Evolutionary conservation across 306 rosid genomes (phyloP).

Genomic region (Malus sieversii): DNA sequence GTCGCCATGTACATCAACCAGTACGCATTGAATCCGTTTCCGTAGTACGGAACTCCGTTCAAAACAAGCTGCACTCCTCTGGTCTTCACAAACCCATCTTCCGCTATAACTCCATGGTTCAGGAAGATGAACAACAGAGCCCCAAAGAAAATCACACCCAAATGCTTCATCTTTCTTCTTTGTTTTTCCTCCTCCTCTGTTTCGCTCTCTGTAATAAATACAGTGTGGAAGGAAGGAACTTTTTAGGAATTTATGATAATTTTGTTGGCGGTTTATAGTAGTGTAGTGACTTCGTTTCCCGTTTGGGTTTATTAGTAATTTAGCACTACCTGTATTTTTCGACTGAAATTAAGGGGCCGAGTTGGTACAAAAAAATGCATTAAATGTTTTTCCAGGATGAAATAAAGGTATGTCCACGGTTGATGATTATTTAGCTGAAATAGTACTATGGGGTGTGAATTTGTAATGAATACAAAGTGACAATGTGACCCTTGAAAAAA

Average conservation of each 20-base stretch:
- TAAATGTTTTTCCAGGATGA: background rate
- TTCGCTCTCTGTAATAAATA: background rate
- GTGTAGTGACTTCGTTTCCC: background rate
- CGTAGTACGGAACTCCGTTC: constrained; percentile 70
- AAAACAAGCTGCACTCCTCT: constrained; percentile 61
- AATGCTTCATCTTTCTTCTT: constrained; percentile 25
- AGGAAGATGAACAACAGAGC: constrained; percentile 17
- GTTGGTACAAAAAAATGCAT: background rate
- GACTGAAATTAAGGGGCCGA: too few relatives aligned
- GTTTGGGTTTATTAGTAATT: background rate
- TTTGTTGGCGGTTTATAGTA: background rate
- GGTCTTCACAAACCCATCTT: constrained; percentile 59
- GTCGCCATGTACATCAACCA: constrained; percentile 84
- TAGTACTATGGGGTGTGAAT: background rate
- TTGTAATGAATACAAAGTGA: too few relatives aligned
- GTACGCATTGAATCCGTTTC: constrained; percentile 86
- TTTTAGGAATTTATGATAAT: background rate
- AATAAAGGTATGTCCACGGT: background rate
- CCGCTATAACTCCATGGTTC: constrained; percentile 31
- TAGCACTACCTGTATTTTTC: background rate
- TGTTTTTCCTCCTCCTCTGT: background rate
- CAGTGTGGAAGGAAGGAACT: background rate
- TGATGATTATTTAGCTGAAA: background rate
- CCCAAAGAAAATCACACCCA: constrained; percentile 26
- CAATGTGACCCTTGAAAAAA: background rate